Evolutionary conservation across 805 yeast genomes (phyloP), one percentile per base, ranked within the genome.

Genomic region (Saturnispora diversa): DNA sequence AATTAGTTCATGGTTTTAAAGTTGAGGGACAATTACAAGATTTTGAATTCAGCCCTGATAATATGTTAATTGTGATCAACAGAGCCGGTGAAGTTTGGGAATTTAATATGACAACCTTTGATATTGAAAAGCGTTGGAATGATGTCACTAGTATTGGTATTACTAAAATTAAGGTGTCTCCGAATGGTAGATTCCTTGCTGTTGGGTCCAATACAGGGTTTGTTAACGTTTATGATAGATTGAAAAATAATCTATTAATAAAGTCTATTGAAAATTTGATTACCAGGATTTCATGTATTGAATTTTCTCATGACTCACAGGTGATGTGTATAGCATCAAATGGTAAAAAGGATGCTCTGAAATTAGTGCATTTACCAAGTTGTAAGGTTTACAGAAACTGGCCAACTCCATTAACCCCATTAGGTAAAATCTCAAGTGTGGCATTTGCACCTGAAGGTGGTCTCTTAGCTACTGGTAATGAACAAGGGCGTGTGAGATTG

Each of bases 361-460:
- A 88, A 53, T 59, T 92, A 48, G 88, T 86, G 10, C 97, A 92
- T 57, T 62, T 90, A 43, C 95, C 97, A 17, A 72, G 84, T 20
- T 85, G 90, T 48, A 74, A 84, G 15, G 95, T 85, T 6, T 92
- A 79, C 63, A 70, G 79, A 36, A 92, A 92, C 66, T 92, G 98
- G 98, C 99, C 99, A 13, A 92, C 97, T 2, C 79, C 90, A 39
- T 87, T 87, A 5, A 90, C 98, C 1, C 97, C 98, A 9, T 70
- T 92, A 50, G 99, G 98, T n/a, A 77, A 81, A 50, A 96, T 92
- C 25, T 84, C 96, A 0, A 62, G 79, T 13, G 80, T 77, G 2
- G 74, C 77, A 12, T 90, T 90, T 60, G 77, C 94, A 31, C 86
- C 92, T 21, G 75, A 75, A 47, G 76, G 79, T 44, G 92, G 85